Conservation (phyloP, 1,284 basidiomycete genomes). For the Apiotrichum sp. region DNA sequence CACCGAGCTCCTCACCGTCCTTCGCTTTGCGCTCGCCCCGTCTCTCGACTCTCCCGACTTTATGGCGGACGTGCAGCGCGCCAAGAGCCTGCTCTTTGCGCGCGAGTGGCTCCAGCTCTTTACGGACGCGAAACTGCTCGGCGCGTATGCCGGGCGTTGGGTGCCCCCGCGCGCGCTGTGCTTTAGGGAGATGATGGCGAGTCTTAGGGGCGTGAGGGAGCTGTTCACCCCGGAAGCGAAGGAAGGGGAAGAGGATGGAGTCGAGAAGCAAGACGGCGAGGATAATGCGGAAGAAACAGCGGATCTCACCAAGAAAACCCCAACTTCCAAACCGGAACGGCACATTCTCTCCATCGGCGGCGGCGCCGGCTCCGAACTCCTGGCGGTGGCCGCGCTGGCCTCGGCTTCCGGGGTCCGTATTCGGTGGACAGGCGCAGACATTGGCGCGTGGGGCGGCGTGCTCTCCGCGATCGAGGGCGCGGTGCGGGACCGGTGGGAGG, state of each 20-base stretch:
- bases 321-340: neutral
- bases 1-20: constrained; percentile 29
- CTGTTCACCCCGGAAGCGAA: constrained; percentile 25
- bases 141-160: constrained; percentile 48
- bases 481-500: constrained; percentile 25
- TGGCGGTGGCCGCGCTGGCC: constrained; percentile 39
- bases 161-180: constrained; percentile 46
- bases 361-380: constrained; percentile 47
- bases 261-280: neutral
- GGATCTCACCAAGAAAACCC: neutral
- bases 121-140: constrained; percentile 29
- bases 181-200: constrained; percentile 45
- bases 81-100: constrained; percentile 43
- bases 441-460: constrained; percentile 39
- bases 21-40: constrained; percentile 25
- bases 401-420: constrained; percentile 6
- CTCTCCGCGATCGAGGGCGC: constrained; percentile 25
- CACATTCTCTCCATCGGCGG: constrained; percentile 45
- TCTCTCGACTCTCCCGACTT: constrained; percentile 27
- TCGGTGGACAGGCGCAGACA: constrained; percentile 37
- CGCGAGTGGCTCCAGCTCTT: constrained; percentile 46
- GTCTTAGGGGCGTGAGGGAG: constrained; percentile 32
- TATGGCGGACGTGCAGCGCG: constrained; percentile 33
- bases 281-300: neutral
- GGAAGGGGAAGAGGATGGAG: constrained; percentile 22